These are phyloP conservation scores for carrot (Daucus carota) DNA, from an alignment of 129 eudicot genomes.

Conservation along the genomic window DNA sequence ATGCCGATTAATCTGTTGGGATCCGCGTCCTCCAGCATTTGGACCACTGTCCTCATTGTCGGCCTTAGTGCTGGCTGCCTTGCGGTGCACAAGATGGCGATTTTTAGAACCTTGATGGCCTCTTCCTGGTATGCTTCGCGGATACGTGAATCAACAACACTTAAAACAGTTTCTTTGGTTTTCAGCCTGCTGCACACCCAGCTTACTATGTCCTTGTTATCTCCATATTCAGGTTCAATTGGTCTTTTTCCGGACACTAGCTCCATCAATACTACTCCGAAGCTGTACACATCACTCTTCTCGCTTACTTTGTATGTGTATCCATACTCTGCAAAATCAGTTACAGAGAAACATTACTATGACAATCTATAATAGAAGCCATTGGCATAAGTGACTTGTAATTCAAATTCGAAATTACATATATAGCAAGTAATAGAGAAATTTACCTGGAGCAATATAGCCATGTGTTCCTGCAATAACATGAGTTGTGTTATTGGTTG, in stretches of 20 bases:
- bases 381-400: background rate
- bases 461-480: conserved; percentile 82
- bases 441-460: conserved; percentile 77
- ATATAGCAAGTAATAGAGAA: background rate
- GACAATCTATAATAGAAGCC: background rate
- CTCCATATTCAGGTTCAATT: conserved; percentile 73
- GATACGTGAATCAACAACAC: conserved; percentile 63
- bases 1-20: conserved; percentile 55
- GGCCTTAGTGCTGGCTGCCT: conserved; percentile 73
- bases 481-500: conserved; percentile 38
- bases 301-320: conserved; percentile 83
- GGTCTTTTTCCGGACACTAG: conserved; percentile 87
- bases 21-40: conserved; percentile 79
- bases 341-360: background rate
- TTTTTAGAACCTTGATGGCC: conserved; percentile 64
- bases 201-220: conserved; percentile 67
- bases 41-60: conserved; percentile 78
- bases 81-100: conserved; percentile 77
- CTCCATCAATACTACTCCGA: conserved; percentile 91
- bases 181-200: conserved; percentile 79
- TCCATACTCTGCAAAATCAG: conserved; percentile 62
- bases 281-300: conserved; percentile 86
- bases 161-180: conserved; percentile 58
- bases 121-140: conserved; percentile 42
- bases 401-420: background rate